Conservation (phyloP, 73 alveolate genomes). For the Tetrahymena elliotti region DNA sequence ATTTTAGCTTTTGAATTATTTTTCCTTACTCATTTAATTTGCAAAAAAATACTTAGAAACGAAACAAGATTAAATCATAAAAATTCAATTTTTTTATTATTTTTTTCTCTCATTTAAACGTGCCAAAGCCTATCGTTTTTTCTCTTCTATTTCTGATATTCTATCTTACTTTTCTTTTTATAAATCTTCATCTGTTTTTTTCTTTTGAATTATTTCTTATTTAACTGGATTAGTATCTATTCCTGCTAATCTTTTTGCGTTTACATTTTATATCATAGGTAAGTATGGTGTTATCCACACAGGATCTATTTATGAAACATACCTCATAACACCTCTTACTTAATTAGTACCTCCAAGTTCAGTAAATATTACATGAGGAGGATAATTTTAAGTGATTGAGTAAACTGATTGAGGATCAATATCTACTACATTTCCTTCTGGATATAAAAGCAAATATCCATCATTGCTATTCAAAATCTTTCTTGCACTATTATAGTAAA, state of each 20-base stretch:
- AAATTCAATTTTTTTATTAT: not conserved
- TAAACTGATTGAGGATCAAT: conserved; percentile 15
- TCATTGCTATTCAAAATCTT: conserved; percentile 29
- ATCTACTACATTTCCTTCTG: conserved; percentile 42
- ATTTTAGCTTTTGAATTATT: too few species aligned
- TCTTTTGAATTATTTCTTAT: not conserved
- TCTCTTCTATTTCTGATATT: not conserved
- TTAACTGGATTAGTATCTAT: not conserved
- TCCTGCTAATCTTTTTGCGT: not conserved
- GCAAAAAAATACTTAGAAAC: not conserved
- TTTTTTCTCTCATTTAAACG: not conserved
- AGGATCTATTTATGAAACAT: conserved; percentile 2
- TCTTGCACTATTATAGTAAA: conserved; percentile 34
- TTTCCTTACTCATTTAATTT: too few species aligned
- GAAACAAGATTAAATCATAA: not conserved
- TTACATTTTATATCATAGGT: conserved; percentile 7
- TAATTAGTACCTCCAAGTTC: conserved; percentile 33
- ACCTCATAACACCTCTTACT: conserved; percentile 38
- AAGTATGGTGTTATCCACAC: conserved; percentile 27
- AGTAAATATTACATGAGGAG: conserved; percentile 31
- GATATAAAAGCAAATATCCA: conserved; percentile 20
- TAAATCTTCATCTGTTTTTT: not conserved
- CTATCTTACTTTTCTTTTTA: not conserved
- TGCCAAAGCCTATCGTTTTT: not conserved
- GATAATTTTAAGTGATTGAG: conserved; percentile 9